A percentile compares a stretch with the other conserved stretches of the same genome.
Evolutionary conservation across 208 protist genomes (phyloP).

Genomic region (Trypanosoma lewisi): DNA sequence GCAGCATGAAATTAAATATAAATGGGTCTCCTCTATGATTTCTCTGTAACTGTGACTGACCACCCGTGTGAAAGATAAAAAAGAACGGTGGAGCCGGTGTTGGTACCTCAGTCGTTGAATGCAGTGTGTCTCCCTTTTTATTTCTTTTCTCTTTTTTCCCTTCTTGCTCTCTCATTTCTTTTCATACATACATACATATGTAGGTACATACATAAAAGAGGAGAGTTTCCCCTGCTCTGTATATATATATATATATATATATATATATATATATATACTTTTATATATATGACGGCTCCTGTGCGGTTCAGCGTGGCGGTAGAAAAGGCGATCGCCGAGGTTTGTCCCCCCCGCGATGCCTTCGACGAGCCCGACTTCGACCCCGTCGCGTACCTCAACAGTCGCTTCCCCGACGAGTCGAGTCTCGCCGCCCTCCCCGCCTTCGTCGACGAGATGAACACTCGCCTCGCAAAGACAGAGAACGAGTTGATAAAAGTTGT

Average conservation of each 20-base stretch:
- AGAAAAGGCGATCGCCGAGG: slow-evolving; percentile 73
- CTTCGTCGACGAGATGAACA: slow-evolving; percentile 78
- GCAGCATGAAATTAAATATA: too few relatives aligned
- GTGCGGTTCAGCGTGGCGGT: slow-evolving; percentile 72
- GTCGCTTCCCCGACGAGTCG: slow-evolving; percentile 87
- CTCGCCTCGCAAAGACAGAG: slow-evolving; percentile 85
- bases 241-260: slow-evolving; percentile 2
- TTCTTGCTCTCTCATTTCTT: neutral
- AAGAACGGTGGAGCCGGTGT: too few relatives aligned
- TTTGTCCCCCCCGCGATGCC: slow-evolving; percentile 74
- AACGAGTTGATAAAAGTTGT: slow-evolving; percentile 89
- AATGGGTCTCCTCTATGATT: too few relatives aligned
- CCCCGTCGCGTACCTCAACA: slow-evolving; percentile 93
- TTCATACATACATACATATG: neutral
- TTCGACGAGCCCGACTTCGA: slow-evolving; percentile 89
- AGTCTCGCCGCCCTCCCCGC: slow-evolving; percentile 80
- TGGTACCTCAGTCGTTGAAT: too few relatives aligned
- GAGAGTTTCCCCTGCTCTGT: neutral
- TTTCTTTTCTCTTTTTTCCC: too few relatives aligned
- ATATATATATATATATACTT: neutral
- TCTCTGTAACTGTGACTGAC: too few relatives aligned
- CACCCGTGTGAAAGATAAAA: too few relatives aligned
- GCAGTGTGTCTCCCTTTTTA: neutral
- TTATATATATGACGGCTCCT: slow-evolving; percentile 1
- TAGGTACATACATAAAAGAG: neutral